Conservation (phyloP, 345 rosid species). For the Gossypium longicalyx region DNA sequence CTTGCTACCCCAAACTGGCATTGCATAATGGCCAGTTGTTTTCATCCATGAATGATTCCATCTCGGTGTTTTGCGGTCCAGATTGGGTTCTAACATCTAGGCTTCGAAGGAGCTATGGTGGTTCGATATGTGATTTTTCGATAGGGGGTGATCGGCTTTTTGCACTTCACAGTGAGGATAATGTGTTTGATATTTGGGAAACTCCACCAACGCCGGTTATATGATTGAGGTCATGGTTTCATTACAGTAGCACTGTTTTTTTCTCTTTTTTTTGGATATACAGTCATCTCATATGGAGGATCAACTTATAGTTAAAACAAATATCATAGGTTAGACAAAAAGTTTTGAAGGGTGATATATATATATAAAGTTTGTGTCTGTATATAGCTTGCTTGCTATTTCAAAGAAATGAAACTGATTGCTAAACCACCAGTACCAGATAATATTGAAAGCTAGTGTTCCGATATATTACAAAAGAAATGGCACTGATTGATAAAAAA, state of each 20-base stretch:
- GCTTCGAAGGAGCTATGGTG: slow-evolving; percentile 64
- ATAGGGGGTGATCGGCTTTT: slow-evolving; percentile 89
- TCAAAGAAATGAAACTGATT: slow-evolving; percentile 20
- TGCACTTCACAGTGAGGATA: slow-evolving; percentile 85
- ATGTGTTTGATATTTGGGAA: slow-evolving; percentile 95
- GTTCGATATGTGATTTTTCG: slow-evolving; percentile 84
- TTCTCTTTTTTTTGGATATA: slow-evolving; percentile 15
- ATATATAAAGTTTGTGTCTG: slow-evolving; percentile 18
- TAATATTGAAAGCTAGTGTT: background rate
- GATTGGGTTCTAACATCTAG: slow-evolving; percentile 85
- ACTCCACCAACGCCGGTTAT: slow-evolving; percentile 65
- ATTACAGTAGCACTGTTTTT: background rate
- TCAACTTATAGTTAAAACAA: slow-evolving; percentile 7
- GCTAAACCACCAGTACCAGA: slow-evolving; percentile 3
- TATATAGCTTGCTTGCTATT: slow-evolving; percentile 7
- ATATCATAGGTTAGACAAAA: slow-evolving; percentile 11
- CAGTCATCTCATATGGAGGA: background rate
- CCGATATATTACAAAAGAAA: slow-evolving; percentile 17
- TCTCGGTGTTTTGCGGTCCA: slow-evolving; percentile 83
- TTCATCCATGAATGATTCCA: slow-evolving; percentile 87
- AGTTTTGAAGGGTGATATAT: background rate
- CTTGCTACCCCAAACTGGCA: slow-evolving; percentile 86
- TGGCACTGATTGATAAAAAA: slow-evolving; percentile 19
- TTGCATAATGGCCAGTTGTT: slow-evolving; percentile 79
- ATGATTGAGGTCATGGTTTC: slow-evolving; percentile 31